phyloP scores from a whole-genome alignment of 805 yeast genomes.

The Starmerella bombi region DNA sequence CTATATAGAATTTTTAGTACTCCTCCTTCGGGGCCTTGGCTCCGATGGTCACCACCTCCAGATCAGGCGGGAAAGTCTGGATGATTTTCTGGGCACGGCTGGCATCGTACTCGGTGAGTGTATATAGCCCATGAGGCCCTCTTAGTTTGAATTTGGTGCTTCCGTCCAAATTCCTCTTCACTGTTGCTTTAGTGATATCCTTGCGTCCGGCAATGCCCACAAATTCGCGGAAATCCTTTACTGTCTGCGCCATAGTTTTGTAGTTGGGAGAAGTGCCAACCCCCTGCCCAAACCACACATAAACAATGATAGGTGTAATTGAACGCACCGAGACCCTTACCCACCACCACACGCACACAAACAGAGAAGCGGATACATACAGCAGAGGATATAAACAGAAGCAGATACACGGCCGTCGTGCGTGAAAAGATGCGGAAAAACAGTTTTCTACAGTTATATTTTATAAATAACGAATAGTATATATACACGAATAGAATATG shows the following conservation, averaged over 20 bases:
- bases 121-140: slow-evolving; percentile 89
- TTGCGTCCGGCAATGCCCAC: slow-evolving; percentile 76
- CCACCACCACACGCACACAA: too few species aligned
- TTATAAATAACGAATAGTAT: too few species aligned
- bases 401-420: too few species aligned
- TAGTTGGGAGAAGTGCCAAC: slow-evolving; percentile 1
- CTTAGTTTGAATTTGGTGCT: slow-evolving; percentile 99
- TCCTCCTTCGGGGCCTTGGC: slow-evolving; percentile 21
- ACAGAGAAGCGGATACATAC: too few species aligned
- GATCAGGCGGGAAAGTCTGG: slow-evolving; percentile 86
- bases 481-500: too few species aligned
- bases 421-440: too few species aligned
- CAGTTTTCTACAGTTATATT: too few species aligned
- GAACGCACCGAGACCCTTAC: too few species aligned
- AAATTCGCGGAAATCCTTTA: slow-evolving; percentile 93
- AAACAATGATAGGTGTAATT: too few species aligned
- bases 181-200: slow-evolving; percentile 84
- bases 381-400: too few species aligned
- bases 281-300: too few species aligned
- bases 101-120: slow-evolving; percentile 87
- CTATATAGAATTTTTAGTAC: slow-evolving; percentile 4
- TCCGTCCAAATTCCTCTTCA: slow-evolving; percentile 84
- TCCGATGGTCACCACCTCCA: slow-evolving; percentile 20
- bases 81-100: slow-evolving; percentile 95
- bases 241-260: slow-evolving; percentile 37